phyloP scores from a whole-genome alignment of 768 basidiomycete genomes.

The Rhodotorula paludigena region DNA sequence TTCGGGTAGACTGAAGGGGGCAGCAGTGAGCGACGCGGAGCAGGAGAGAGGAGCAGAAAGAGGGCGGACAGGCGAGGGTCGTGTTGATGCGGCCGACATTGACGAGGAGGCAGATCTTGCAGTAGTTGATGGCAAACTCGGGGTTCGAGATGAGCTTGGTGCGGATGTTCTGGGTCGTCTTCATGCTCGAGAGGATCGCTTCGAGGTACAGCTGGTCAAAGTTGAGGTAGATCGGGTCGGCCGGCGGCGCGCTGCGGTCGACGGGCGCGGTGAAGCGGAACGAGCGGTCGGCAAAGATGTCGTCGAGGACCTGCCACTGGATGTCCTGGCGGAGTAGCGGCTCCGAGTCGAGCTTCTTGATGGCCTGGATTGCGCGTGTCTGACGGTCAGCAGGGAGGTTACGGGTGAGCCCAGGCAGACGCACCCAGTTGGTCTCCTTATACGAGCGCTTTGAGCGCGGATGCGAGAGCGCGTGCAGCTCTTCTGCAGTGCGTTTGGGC shows the following conservation, averaged over 20 bases:
- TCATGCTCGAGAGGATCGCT: slow-evolving; percentile 66
- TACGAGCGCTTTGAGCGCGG: slow-evolving; percentile 21
- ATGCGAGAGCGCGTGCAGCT: slow-evolving; percentile 27
- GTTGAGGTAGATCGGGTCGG: slow-evolving; percentile 55
- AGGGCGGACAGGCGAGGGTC: slow-evolving; percentile 77
- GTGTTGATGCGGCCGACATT: slow-evolving; percentile 78
- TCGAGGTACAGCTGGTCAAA: slow-evolving; percentile 81
- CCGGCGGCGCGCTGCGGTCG: slow-evolving; percentile 22
- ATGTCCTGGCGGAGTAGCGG: slow-evolving; percentile 64
- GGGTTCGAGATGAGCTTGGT: slow-evolving; percentile 66
- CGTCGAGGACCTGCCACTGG: slow-evolving; percentile 72
- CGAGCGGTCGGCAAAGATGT: slow-evolving; percentile 67
- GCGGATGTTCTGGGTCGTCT: slow-evolving; percentile 65
- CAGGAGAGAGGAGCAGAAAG: neutral
- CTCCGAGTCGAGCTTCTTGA: slow-evolving; percentile 50
- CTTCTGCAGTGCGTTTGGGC: slow-evolving; percentile 29
- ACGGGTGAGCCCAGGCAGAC: neutral
- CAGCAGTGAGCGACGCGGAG: neutral
- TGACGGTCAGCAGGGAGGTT: too few species aligned
- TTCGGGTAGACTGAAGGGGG: slow-evolving; percentile 62
- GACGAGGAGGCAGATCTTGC: slow-evolving; percentile 67
- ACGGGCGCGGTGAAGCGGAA: slow-evolving; percentile 61
- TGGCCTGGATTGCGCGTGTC: slow-evolving; percentile 6
- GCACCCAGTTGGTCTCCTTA: slow-evolving; percentile 34
- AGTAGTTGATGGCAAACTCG: slow-evolving; percentile 62